phyloP scores from a whole-genome alignment of 176 grass and related monocot species.

The Oryza glaberrima region DNA sequence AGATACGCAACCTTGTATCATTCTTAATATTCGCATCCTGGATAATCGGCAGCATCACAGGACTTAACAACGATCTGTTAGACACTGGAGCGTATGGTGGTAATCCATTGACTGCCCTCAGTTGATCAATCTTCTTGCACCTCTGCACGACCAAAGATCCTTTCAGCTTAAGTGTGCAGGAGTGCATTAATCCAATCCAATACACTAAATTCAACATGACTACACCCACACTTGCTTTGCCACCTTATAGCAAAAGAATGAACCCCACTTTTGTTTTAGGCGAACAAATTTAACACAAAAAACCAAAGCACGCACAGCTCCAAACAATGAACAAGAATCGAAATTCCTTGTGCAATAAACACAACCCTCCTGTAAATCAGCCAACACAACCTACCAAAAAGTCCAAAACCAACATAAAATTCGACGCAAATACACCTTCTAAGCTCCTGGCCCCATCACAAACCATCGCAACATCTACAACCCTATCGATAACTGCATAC shows the following conservation, averaged over 20 bases:
- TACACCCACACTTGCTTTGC: neutral
- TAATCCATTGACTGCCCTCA: constrained; percentile 64
- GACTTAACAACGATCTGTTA: constrained; percentile 37
- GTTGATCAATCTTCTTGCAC: constrained; percentile 58
- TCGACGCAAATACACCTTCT: no score
- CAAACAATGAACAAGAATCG: neutral
- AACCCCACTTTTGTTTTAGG: neutral
- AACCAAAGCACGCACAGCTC: neutral
- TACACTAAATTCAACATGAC: neutral
- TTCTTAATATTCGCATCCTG: constrained; percentile 39
- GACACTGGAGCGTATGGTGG: constrained; percentile 37
- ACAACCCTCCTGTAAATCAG: neutral
- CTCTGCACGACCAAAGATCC: constrained; percentile 48
- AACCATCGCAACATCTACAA: neutral
- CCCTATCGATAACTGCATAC: no score
- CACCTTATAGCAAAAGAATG: no score
- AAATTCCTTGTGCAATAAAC: neutral
- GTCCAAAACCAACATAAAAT: neutral
- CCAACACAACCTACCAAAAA: neutral
- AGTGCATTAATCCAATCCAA: neutral
- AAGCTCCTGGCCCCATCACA: no score
- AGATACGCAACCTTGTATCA: constrained; percentile 91
- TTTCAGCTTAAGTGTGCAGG: neutral
- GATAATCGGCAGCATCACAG: constrained; percentile 36
- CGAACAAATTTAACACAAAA: neutral